These are phyloP conservation scores for Auricularia sp. DNA, from an alignment of 768 basidiomycete genomes.

Conservation along the genomic window DNA sequence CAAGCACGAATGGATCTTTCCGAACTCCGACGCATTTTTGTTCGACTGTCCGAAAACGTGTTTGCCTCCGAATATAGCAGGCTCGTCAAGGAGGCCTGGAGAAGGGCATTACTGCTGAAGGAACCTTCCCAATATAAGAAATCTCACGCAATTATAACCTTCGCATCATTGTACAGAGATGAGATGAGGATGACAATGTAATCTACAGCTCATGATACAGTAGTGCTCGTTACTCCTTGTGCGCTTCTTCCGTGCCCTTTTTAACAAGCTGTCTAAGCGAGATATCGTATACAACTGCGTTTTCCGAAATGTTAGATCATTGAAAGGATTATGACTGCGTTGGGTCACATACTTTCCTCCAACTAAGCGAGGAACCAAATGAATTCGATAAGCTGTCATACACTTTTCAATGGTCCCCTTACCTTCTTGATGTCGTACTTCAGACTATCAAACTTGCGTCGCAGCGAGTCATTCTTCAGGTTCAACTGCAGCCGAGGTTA, in stretches of 20 bases:
- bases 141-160: too few species aligned
- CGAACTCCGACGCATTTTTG: not conserved
- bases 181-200: too few species aligned
- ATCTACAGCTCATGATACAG: too few species aligned
- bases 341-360: conserved; percentile 1
- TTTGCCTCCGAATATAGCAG: not conserved
- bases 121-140: too few species aligned
- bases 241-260: not conserved
- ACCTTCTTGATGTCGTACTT: conserved; percentile 86
- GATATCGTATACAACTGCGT: conserved; percentile 73
- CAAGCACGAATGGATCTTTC: not conserved
- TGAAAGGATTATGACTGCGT: not conserved
- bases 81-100: too few species aligned
- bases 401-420: conserved; percentile 55
- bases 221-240: too few species aligned
- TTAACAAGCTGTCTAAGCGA: conserved; percentile 54
- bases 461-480: conserved; percentile 67
- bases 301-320: too few species aligned
- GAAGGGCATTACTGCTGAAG: too few species aligned
- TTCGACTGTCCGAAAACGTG: not conserved
- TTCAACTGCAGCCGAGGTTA: conserved; percentile 45
- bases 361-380: not conserved
- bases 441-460: conserved; percentile 68
- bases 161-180: too few species aligned
- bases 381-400: too few species aligned